These are phyloP conservation scores for Liquidambar formosana DNA, from an alignment of 164 flowering plant species.

Conservation along the genomic window DNA sequence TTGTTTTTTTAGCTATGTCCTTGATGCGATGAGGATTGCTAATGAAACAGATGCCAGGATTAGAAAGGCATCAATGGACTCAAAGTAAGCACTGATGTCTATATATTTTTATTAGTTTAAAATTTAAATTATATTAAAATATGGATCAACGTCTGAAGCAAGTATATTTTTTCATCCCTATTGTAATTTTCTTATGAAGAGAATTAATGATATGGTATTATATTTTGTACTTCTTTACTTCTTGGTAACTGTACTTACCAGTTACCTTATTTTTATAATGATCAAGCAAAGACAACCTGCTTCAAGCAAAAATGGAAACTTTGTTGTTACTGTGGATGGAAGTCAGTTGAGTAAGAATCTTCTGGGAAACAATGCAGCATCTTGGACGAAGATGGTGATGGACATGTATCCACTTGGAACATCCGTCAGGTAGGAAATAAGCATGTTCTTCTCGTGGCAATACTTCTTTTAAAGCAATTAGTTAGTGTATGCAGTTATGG, in stretches of 20 bases:
- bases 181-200: not conserved
- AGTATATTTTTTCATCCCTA: not conserved
- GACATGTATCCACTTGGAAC: slow-evolving; percentile 81
- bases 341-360: slow-evolving; percentile 43
- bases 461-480: not conserved
- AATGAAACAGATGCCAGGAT: slow-evolving; percentile 47
- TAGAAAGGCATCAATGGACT: slow-evolving; percentile 33
- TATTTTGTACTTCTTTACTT: not conserved
- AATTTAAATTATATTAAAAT: not conserved
- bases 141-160: not conserved
- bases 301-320: slow-evolving; percentile 68
- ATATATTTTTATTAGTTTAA: not conserved
- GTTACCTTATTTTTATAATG: slow-evolving; percentile 32
- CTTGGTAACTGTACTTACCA: slow-evolving; percentile 17
- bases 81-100: slow-evolving; percentile 56
- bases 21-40: slow-evolving; percentile 76
- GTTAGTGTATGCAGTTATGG: not conserved
- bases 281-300: slow-evolving; percentile 95
- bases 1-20: slow-evolving; percentile 55
- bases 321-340: slow-evolving; percentile 46
- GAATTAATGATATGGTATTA: not conserved
- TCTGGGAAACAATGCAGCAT: slow-evolving; percentile 33
- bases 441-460: not conserved
- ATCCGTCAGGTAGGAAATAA: slow-evolving; percentile 50
- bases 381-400: slow-evolving; percentile 85